phyloP scores from a whole-genome alignment of 2,329 filamentous ascomycete species.

The Ascochyta pisi region DNA sequence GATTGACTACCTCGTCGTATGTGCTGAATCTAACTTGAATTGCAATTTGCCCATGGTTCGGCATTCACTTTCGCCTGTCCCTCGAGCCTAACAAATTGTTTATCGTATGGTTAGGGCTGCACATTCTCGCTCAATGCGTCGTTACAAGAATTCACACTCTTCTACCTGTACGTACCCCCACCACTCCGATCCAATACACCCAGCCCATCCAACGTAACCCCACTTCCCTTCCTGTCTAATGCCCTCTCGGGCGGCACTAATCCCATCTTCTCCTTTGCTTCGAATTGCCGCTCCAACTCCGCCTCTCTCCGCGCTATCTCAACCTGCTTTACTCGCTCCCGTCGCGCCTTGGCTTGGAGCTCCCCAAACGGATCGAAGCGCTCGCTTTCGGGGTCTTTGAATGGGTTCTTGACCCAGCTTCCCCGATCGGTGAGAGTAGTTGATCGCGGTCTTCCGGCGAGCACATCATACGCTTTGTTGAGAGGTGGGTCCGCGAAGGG shows the following conservation, averaged over 20 bases:
- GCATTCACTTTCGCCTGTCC: too few relatives aligned
- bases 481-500: conserved; percentile 45
- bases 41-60: too few relatives aligned
- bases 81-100: background rate
- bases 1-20: too few relatives aligned
- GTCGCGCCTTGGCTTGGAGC: conserved; percentile 41
- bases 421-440: conserved; percentile 46
- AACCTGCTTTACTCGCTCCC: conserved; percentile 35
- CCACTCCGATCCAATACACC: conserved; percentile 36
- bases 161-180: conserved; percentile 18
- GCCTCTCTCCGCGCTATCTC: conserved; percentile 35
- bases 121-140: too few relatives aligned
- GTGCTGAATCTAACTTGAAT: too few relatives aligned
- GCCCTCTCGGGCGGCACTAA: conserved; percentile 22
- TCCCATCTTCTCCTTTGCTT: conserved; percentile 41
- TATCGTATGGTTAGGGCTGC: background rate
- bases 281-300: conserved; percentile 24
- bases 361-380: conserved; percentile 49
- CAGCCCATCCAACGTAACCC: conserved; percentile 33
- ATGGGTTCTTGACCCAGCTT: conserved; percentile 45
- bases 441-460: conserved; percentile 40
- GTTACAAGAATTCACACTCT: background rate
- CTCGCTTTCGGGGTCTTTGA: conserved; percentile 43
- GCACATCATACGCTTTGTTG: conserved; percentile 47
- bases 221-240: conserved; percentile 31